Evolutionary conservation across 352 stramenopile genomes (phyloP).

Genomic region (Elongisporangium prolatum): DNA sequence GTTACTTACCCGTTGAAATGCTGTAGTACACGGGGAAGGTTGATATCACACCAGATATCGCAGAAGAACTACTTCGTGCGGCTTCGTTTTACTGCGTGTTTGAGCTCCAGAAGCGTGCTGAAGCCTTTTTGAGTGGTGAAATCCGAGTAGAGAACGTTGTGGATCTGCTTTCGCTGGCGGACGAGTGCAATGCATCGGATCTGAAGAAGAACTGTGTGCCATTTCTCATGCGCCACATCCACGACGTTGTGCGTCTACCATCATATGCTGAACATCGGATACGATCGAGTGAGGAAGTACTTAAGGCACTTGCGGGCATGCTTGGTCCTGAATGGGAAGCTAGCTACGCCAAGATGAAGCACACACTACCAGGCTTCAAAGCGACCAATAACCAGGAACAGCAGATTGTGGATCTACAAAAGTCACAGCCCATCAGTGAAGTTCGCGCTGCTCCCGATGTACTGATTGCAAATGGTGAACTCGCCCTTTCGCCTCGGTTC

Average conservation of each 20-base stretch:
- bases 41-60: constrained; percentile 72
- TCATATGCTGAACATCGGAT: constrained; percentile 75
- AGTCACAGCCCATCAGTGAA: constrained; percentile 14
- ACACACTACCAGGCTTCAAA: constrained; percentile 24
- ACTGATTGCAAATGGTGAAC: constrained; percentile 4
- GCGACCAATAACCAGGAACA: constrained; percentile 24
- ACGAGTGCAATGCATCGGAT: constrained; percentile 74
- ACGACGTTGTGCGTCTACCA: constrained; percentile 73
- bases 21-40: constrained; percentile 86
- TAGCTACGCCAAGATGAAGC: constrained; percentile 69
- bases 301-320: constrained; percentile 78
- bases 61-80: constrained; percentile 75
- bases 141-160: constrained; percentile 82
- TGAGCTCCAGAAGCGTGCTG: constrained; percentile 82
- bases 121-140: constrained; percentile 75
- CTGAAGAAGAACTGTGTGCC: constrained; percentile 85
- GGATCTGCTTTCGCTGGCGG: constrained; percentile 64
- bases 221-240: constrained; percentile 85
- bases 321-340: constrained; percentile 73
- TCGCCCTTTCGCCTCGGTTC: constrained; percentile 41
- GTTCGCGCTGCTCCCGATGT: constrained; percentile 31
- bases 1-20: no score
- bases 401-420: constrained; percentile 18
- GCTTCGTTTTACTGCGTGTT: constrained; percentile 80
- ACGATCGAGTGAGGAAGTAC: constrained; percentile 75